Evolutionary conservation across 805 yeast genomes (phyloP).

Genomic region (Hemisphaericaspora nanyangensis): DNA sequence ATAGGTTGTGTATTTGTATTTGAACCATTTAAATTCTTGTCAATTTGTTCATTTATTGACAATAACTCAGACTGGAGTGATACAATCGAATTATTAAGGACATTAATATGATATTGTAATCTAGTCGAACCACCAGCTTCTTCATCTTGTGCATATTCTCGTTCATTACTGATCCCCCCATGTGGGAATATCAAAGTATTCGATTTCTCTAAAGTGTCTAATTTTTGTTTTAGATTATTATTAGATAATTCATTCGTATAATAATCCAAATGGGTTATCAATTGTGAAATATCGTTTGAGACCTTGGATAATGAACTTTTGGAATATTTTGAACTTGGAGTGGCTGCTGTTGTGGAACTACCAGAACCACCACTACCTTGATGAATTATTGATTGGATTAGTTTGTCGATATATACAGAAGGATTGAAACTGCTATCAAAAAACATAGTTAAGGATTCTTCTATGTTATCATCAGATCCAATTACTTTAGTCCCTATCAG

Average conservation of each 20-base stretch:
- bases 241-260: conserved; percentile 56
- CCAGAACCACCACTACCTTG: neutral
- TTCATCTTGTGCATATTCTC: conserved; percentile 8
- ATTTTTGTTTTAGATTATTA: conserved; percentile 41
- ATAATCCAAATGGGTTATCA: conserved; percentile 58
- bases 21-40: conserved; percentile 14
- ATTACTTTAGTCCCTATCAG: no score
- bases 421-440: conserved; percentile 66
- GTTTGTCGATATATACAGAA: conserved; percentile 60
- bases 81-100: conserved; percentile 54
- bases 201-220: conserved; percentile 45
- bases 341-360: conserved; percentile 2
- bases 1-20: conserved; percentile 22
- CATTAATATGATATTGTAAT: conserved; percentile 62
- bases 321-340: conserved; percentile 5
- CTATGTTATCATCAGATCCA: conserved; percentile 3
- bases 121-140: conserved; percentile 42
- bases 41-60: conserved; percentile 15
- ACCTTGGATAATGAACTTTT: conserved; percentile 29
- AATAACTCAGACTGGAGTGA: conserved; percentile 49
- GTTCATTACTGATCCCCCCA: neutral
- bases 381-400: conserved; percentile 39
- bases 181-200: conserved; percentile 5
- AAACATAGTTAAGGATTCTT: conserved; percentile 58
- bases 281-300: conserved; percentile 45